Evolutionary conservation across 2,329 filamentous ascomycete species (phyloP).

Genomic region (Akanthomyces uredinophilus): DNA sequence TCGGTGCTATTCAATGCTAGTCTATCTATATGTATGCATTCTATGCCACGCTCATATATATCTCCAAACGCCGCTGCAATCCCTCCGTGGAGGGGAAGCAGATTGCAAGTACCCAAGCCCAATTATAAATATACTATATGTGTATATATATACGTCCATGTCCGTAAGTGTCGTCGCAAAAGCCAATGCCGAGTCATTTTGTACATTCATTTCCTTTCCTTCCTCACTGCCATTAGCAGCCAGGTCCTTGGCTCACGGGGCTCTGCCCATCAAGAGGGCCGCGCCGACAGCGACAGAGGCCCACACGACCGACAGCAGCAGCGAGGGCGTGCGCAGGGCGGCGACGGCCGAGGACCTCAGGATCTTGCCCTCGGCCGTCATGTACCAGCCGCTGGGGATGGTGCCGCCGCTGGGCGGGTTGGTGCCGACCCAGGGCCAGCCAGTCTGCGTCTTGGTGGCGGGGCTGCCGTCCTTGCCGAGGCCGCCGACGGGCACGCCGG

Average conservation of each 20-base stretch:
- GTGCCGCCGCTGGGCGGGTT: slow-evolving; percentile 47
- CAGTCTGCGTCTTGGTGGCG: slow-evolving; percentile 51
- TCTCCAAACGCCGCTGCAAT: not conserved
- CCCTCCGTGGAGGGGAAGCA: not conserved
- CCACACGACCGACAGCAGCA: slow-evolving; percentile 22
- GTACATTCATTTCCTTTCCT: not conserved
- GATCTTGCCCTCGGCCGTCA: slow-evolving; percentile 74
- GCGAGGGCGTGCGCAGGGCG: slow-evolving; percentile 17
- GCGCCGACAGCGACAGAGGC: slow-evolving; percentile 22
- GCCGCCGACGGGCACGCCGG: slow-evolving; percentile 65
- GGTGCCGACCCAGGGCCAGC: slow-evolving; percentile 63
- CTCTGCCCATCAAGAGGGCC: slow-evolving; percentile 18
- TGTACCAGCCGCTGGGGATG: slow-evolving; percentile 76
- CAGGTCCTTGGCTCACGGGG: not conserved
- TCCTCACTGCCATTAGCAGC: not conserved
- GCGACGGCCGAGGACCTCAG: slow-evolving; percentile 57
- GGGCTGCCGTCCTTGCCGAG: slow-evolving; percentile 53
- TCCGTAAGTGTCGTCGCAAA: not conserved
- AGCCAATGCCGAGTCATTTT: not conserved
- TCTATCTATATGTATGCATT: not conserved
- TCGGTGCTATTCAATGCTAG: not conserved
- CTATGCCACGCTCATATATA: not conserved
- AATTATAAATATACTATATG: not conserved
- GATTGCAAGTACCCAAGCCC: not conserved
- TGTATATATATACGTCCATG: slow-evolving; percentile 3